Base-by-base conservation (phyloP, 2,329 filamentous ascomycete genomes). In the Penicillium sp. region DNA sequence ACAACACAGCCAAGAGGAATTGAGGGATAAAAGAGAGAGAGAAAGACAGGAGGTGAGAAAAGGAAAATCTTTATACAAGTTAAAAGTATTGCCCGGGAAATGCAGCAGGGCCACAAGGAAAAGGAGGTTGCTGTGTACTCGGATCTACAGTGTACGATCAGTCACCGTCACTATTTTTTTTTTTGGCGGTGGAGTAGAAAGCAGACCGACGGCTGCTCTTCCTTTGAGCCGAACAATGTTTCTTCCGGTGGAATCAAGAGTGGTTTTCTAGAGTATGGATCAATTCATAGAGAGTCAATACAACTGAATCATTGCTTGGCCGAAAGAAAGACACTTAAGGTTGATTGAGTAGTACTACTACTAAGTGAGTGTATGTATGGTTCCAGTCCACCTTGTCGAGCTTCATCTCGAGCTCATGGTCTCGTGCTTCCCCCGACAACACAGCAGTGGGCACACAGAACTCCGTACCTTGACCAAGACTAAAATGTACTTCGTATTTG, bases 111-210 rank as follows among this genome's bases (percentile, higher is more conserved):
- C 36, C 57, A 50, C 50, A 37, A 35, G 55, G 47, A 61, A 63
- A 64, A 63, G 59, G 60, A 61, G 60, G 49, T 54, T 54, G 60
- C 58, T 61, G 60, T 65, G 64, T 68, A 68, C 66, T 68, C 66
- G 62, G 65, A 65, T 68, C 65, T 68, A 68, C 66, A 47, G 60
- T 68, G 65, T 67, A 67, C 62, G 65, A 67, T 67, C 62, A 62
- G 66, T 69, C 65, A 69, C 64, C 56, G 50, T 56, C 50, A 52
- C 40, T 56, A 43, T 50, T 56, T 49, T 54, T 59, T 59, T 58
- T 63, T 60, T 14, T 36, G 49, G 50, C 24, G 50, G 50, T 33
- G 36, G 14, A 41, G 6, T n/a, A 18, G 31, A 33, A 4, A 24
- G 22, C 43, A 43, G 50, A 52, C 50, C 41, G 50, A 52, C 37